phyloP scores from a whole-genome alignment of 768 basidiomycete species.

The Scleroderma bovista region DNA sequence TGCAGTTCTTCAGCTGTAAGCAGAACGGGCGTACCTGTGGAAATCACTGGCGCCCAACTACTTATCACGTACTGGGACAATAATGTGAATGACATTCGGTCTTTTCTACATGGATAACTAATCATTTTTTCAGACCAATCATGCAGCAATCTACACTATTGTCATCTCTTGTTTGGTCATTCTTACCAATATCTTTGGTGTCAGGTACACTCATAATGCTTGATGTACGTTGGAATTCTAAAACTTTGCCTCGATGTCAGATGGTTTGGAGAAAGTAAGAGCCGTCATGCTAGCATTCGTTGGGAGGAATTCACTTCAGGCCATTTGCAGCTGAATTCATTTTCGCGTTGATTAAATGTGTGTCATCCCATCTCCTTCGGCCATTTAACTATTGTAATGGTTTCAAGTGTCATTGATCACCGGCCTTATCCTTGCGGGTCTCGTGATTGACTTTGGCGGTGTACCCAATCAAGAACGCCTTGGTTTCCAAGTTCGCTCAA shows the following conservation, averaged over 20 bases:
- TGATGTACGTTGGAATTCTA: not conserved
- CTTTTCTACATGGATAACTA: not conserved
- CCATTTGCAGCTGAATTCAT: slow-evolving; percentile 50
- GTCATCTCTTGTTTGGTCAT: slow-evolving; percentile 52
- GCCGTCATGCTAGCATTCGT: not conserved
- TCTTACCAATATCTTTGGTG: slow-evolving; percentile 65
- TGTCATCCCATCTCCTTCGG: slow-evolving; percentile 9
- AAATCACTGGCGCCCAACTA: slow-evolving; percentile 67
- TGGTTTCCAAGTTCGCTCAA: slow-evolving; percentile 62
- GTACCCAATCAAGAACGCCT: slow-evolving; percentile 61
- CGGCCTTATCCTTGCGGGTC: slow-evolving; percentile 51
- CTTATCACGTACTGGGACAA: slow-evolving; percentile 70
- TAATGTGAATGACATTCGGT: slow-evolving; percentile 36
- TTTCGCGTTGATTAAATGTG: slow-evolving; percentile 63
- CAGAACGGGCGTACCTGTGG: slow-evolving; percentile 64
- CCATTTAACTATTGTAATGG: slow-evolving; percentile 4
- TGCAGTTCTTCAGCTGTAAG: not conserved
- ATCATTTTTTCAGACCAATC: slow-evolving; percentile 32
- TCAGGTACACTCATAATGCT: slow-evolving; percentile 33
- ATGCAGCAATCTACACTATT: slow-evolving; percentile 52
- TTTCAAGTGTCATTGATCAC: slow-evolving; percentile 51
- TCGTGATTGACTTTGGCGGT: slow-evolving; percentile 78
- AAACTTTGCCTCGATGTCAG: slow-evolving; percentile 23
- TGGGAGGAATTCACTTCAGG: not conserved
- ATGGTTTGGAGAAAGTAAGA: slow-evolving; percentile 61